Evolutionary conservation across 2,329 filamentous ascomycete species (phyloP).

Genomic region (Sporothrix globosa): DNA sequence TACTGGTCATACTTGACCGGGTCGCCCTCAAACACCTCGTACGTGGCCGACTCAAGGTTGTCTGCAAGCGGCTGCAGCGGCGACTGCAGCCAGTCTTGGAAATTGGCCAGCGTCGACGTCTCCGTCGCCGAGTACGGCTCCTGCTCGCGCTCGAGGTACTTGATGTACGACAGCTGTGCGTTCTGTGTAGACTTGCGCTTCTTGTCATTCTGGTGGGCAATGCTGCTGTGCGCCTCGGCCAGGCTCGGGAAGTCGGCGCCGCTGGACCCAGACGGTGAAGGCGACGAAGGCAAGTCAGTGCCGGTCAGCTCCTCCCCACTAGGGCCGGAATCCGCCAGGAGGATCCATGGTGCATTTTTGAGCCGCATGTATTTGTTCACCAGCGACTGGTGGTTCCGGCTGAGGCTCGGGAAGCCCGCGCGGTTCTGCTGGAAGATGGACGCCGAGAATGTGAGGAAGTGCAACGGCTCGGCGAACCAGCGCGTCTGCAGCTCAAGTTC

Average conservation of each 20-base stretch:
- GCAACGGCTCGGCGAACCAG: conserved; percentile 71
- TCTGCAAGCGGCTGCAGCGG: conserved; percentile 93
- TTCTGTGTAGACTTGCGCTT: conserved; percentile 49
- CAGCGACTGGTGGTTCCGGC: conserved; percentile 62
- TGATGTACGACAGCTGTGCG: conserved; percentile 73
- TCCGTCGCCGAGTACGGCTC: conserved; percentile 60
- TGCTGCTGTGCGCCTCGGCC: conserved; percentile 61
- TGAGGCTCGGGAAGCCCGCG: conserved; percentile 63
- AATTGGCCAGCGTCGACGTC: conserved; percentile 56
- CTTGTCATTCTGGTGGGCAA: conserved; percentile 43
- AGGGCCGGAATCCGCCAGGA: conserved; percentile 65
- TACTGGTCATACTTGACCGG: conserved; percentile 98
- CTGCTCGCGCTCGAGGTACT: conserved; percentile 82
- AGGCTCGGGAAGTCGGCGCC: conserved; percentile 67
- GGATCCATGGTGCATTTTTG: conserved; percentile 64
- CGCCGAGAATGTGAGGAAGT: conserved; percentile 60
- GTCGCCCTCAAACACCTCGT: conserved; percentile 98
- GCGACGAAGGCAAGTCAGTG: conserved; percentile 31
- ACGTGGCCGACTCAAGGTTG: conserved; percentile 95
- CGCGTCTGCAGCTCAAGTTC: conserved; percentile 63
- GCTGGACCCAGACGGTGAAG: background rate
- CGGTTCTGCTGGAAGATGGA: conserved; percentile 63
- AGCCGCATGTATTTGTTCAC: conserved; percentile 66
- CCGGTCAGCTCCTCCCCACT: conserved; percentile 42
- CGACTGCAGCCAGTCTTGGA: conserved; percentile 95